Conservation (phyloP, 179 eudicot species). For the Patellifolia procumbens region DNA sequence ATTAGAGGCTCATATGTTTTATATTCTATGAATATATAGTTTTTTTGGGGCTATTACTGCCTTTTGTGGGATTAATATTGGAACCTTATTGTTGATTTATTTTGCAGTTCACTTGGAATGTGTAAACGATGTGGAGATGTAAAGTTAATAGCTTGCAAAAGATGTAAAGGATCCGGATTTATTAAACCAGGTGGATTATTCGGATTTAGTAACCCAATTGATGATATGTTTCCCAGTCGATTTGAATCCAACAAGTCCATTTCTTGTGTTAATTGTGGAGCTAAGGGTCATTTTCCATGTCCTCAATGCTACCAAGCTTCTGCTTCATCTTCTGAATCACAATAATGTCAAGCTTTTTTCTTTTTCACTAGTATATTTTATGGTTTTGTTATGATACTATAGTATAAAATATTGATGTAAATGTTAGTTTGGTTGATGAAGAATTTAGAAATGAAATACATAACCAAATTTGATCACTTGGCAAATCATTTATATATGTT, state of each 20-base stretch:
- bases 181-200: slow-evolving; percentile 54
- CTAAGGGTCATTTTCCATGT: slow-evolving; percentile 59
- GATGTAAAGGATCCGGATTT: slow-evolving; percentile 67
- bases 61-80: background rate
- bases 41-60: too few relatives aligned
- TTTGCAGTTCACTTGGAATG: slow-evolving; percentile 72
- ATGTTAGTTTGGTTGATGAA: background rate
- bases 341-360: background rate
- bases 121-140: slow-evolving; percentile 84
- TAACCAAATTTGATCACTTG: too few relatives aligned
- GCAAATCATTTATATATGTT: too few relatives aligned
- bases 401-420: background rate
- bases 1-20: too few relatives aligned
- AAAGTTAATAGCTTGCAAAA: slow-evolving; percentile 67
- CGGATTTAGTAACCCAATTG: slow-evolving; percentile 35
- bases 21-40: too few relatives aligned
- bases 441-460: background rate
- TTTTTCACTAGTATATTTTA: background rate
- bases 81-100: background rate
- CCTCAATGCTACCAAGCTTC: slow-evolving; percentile 47
- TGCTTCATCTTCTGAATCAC: background rate
- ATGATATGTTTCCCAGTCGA: slow-evolving; percentile 33
- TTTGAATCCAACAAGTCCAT: slow-evolving; percentile 31
- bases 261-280: slow-evolving; percentile 44
- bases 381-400: background rate